Percentiles rank a stretch among this genome's conserved stretches.
These are phyloP conservation scores for Globisporangium viniferum DNA, from an alignment of 352 stramenopile species.

Conservation along the genomic window DNA sequence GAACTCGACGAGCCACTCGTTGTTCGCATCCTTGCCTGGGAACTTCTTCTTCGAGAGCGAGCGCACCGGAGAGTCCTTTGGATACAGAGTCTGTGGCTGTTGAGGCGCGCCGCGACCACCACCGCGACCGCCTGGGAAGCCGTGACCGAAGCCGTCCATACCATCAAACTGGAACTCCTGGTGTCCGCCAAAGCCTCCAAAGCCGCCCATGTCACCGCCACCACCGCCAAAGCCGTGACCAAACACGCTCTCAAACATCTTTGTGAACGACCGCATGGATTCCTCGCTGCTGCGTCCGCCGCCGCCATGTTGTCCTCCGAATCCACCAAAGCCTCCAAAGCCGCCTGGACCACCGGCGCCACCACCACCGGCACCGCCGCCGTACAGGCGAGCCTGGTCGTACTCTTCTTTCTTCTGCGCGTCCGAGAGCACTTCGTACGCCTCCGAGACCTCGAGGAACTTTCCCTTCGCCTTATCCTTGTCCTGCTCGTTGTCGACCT, in stretches of 20 bases:
- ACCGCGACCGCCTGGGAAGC: conserved; percentile 17
- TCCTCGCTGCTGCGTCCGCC: conserved; percentile 43
- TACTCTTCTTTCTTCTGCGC: conserved; percentile 87
- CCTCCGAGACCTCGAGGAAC: conserved; percentile 91
- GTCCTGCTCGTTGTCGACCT: conserved; percentile 74
- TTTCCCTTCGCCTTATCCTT: conserved; percentile 87
- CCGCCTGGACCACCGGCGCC: conserved; percentile 10
- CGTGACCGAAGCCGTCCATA: conserved; percentile 77
- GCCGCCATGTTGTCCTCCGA: conserved; percentile 9
- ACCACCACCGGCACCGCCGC: conserved; percentile 17
- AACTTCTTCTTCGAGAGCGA: conserved; percentile 74
- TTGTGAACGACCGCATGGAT: conserved; percentile 70
- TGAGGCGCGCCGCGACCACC: conserved; percentile 5
- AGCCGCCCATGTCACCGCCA: conserved; percentile 23
- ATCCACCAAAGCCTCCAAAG: conserved; percentile 24
- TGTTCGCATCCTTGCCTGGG: conserved; percentile 55
- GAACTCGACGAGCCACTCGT: conserved; percentile 85
- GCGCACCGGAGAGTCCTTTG: conserved; percentile 56
- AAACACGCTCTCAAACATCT: conserved; percentile 90
- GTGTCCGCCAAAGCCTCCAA: conserved; percentile 33
- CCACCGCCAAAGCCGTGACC: conserved; percentile 49
- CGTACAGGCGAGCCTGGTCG: conserved; percentile 69
- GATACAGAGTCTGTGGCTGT: conserved; percentile 48
- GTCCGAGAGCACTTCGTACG: conserved; percentile 92
- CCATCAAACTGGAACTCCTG: conserved; percentile 78